Evolutionary conservation across 2,329 filamentous ascomycete genomes (phyloP).

Genomic region (Pseudogymnoascus sp.): DNA sequence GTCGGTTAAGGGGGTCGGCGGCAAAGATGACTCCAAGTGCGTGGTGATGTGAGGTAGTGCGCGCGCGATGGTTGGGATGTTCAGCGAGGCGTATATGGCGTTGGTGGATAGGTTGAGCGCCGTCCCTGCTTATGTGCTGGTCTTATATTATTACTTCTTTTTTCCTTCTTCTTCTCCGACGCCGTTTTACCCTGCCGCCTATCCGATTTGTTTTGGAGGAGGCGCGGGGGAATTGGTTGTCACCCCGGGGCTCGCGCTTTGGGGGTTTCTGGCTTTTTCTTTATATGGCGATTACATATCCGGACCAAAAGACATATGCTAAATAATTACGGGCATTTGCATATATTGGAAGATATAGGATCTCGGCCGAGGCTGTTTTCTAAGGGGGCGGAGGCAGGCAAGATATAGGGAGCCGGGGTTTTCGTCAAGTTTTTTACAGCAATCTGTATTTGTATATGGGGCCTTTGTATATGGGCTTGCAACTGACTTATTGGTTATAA

Average conservation of each 20-base stretch:
- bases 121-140: neutral
- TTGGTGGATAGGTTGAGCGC: conserved; percentile 7
- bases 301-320: neutral
- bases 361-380: neutral
- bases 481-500: neutral
- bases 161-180: neutral
- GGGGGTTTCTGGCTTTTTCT: neutral
- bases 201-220: neutral
- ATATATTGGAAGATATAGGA: conserved; percentile 2
- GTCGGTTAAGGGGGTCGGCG: conserved; percentile 55
- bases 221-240: neutral
- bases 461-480: too few relatives aligned
- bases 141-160: neutral
- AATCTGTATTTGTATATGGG: conserved; percentile 2
- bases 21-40: conserved; percentile 50
- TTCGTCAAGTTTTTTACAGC: neutral
- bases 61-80: neutral
- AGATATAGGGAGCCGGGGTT: neutral
- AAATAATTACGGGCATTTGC: neutral
- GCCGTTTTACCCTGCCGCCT: neutral
- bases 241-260: neutral
- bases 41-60: conserved; percentile 43
- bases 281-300: neutral
- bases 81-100: conserved; percentile 5
- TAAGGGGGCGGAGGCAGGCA: neutral